A percentile compares a stretch with the other conserved stretches of the same genome.
phyloP scores from a whole-genome alignment of 495 filamentous ascomycete species.

The Penicillium cosmopolitanum region DNA sequence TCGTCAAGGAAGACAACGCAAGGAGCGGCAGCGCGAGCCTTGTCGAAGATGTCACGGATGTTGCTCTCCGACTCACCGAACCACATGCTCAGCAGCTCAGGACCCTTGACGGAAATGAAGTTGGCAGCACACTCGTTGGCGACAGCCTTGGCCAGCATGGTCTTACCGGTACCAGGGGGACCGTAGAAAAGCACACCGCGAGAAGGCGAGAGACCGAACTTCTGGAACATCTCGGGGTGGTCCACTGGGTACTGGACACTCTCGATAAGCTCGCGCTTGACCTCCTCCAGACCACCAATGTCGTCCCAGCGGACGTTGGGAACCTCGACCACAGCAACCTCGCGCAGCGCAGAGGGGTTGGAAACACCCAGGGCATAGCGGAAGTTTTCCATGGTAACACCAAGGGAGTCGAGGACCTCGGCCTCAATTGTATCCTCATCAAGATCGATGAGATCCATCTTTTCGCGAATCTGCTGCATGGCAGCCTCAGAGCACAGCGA shows the following conservation, averaged over 20 bases:
- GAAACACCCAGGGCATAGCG: slow-evolving; percentile 95
- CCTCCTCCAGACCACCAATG: slow-evolving; percentile 95
- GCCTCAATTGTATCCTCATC: slow-evolving; percentile 99
- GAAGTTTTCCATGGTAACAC: slow-evolving; percentile 99
- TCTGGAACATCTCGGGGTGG: slow-evolving; percentile 99
- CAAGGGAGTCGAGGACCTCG: slow-evolving; percentile 95
- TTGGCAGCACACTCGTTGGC: slow-evolving; percentile 99
- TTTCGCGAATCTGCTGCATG: slow-evolving; percentile 99
- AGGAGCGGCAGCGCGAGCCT: slow-evolving; percentile 96
- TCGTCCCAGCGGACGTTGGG: slow-evolving; percentile 99
- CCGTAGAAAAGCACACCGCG: slow-evolving; percentile 99
- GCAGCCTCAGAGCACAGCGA: slow-evolving; percentile 99
- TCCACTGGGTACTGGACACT: slow-evolving; percentile 99
- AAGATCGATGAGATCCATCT: slow-evolving; percentile 99
- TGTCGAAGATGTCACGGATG: slow-evolving; percentile 99
- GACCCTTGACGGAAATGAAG: slow-evolving; percentile 99
- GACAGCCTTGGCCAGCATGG: slow-evolving; percentile 97
- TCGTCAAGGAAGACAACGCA: slow-evolving; percentile 99
- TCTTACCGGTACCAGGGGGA: slow-evolving; percentile 99
- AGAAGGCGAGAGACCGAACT: slow-evolving; percentile 97
- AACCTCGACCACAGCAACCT: slow-evolving; percentile 98
- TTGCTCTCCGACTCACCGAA: slow-evolving; percentile 99
- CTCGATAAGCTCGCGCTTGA: slow-evolving; percentile 99
- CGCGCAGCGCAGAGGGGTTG: slow-evolving; percentile 97
- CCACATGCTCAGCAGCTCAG: slow-evolving; percentile 98